These are phyloP conservation scores for Daldinia loculata DNA, from an alignment of 495 filamentous ascomycete genomes.

Conservation along the genomic window DNA sequence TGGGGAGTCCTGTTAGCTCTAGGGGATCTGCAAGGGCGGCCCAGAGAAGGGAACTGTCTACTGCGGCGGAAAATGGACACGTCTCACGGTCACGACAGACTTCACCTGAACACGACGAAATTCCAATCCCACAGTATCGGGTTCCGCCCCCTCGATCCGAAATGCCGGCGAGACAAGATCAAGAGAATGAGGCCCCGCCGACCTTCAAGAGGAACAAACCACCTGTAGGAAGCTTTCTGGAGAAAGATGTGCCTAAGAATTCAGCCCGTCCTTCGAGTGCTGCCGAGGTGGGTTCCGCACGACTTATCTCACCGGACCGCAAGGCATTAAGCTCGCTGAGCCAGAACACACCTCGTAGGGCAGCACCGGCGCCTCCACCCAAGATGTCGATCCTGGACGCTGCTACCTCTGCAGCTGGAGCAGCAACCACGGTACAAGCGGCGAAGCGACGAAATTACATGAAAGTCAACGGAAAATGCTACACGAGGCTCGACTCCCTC, in stretches of 20 bases:
- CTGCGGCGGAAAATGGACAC: constrained; percentile 21
- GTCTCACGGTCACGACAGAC: constrained; percentile 25
- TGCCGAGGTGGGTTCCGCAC: constrained; percentile 38
- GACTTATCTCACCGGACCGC: constrained; percentile 65
- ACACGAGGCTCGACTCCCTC: constrained; percentile 86
- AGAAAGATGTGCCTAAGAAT: constrained; percentile 69
- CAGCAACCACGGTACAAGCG: constrained; percentile 73
- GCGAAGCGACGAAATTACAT: constrained; percentile 80
- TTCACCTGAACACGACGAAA: constrained; percentile 46
- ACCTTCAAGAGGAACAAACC: constrained; percentile 76
- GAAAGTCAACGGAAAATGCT: constrained; percentile 88
- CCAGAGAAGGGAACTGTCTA: constrained; percentile 45
- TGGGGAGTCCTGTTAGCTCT: constrained; percentile 57
- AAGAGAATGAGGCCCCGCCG: constrained; percentile 83
- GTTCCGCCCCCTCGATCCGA: constrained; percentile 66
- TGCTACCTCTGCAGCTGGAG: constrained; percentile 84
- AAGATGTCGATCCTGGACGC: constrained; percentile 96
- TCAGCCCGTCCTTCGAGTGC: constrained; percentile 53
- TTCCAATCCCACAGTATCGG: constrained; percentile 65
- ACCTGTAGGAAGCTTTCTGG: constrained; percentile 57
- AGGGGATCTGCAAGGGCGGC: constrained; percentile 48
- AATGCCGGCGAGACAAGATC: constrained; percentile 70
- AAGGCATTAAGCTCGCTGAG: constrained; percentile 75
- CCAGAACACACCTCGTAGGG: constrained; percentile 82
- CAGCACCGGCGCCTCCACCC: constrained; percentile 83